phyloP scores from a whole-genome alignment of 2,329 filamentous ascomycete genomes.

The Tolypocladium inflatum region DNA sequence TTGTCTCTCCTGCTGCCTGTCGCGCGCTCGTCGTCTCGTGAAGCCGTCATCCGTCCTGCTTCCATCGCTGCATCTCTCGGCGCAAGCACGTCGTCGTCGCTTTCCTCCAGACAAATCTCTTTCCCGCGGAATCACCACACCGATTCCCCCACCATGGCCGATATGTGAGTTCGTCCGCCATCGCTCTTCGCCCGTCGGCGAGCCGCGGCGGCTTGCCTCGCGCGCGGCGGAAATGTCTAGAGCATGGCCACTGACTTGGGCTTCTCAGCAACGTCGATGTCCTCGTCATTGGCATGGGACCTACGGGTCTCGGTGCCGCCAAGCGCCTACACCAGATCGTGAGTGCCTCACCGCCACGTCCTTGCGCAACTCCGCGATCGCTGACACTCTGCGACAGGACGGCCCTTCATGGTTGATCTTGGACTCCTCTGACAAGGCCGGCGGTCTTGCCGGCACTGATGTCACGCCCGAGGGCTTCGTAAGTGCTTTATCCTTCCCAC shows the following conservation, averaged over 20 bases:
- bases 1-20: constrained; percentile 13
- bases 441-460: constrained; percentile 93
- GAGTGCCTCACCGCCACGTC: constrained; percentile 31
- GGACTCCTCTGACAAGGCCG: constrained; percentile 83
- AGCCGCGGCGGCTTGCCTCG: not conserved
- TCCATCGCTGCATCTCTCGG: not conserved
- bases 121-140: not conserved
- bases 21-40: constrained; percentile 11
- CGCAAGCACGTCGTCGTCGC: not conserved
- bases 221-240: constrained; percentile 9
- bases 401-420: constrained; percentile 93
- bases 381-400: constrained; percentile 46
- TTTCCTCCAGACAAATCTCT: not conserved
- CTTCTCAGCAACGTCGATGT: constrained; percentile 76
- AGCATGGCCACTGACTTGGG: constrained; percentile 8
- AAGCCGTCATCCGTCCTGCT: not conserved
- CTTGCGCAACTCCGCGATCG: constrained; percentile 6
- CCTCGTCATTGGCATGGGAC: constrained; percentile 94
- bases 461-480: constrained; percentile 94
- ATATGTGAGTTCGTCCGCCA: not conserved
- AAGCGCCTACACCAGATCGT: constrained; percentile 97
- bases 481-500: constrained; percentile 38
- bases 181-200: not conserved
- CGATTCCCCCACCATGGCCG: not conserved
- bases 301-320: constrained; percentile 93